Base-by-base conservation (phyloP, 805 yeast genomes). In the Cyberlindnera nakhonratchasimensis region DNA sequence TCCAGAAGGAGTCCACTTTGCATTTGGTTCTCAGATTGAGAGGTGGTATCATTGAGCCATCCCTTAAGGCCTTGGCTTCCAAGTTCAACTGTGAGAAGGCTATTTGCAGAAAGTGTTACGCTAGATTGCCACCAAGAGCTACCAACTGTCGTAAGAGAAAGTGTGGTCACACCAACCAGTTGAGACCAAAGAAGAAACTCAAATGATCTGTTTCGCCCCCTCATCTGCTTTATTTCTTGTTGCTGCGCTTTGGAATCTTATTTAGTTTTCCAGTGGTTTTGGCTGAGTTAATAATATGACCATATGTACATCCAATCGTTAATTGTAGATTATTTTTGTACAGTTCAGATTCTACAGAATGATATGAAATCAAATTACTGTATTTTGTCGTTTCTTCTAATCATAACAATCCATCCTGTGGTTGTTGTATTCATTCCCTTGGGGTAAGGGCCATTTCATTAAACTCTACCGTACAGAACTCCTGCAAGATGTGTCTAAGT, bases 141-240 rank as follows among this genome's bases (percentile, higher is more conserved):
- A 93, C 98, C 77, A 93, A 93, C 96, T 93, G 99, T 85, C 89
- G 99, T 82, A 93, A 93, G 98, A 89, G 97, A 88, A 93, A 93
- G 85, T 93, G 99, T 79, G 99, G 99, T 70, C 99, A 93, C 95
- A 81, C 96, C 73, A 93, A 93, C 84, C 99, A 93, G 82, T 87
- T 93, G 77, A 89, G 99, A 82, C 98, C 98, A 78, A 93, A 91
- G 95, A 91, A 91, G 95, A 91, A 91, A 90, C 82, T 88, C 73
- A 89, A 90, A 82, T 90, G 77, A 75, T 71, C 75, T 68, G 64
- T 67, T 70, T 70, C 69, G 63, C 65, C 46, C 55, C 49, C 28
- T 44, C 32, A 36, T 29, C 40, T 42, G 32, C 46, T 43, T 39
- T 41, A 38, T 40, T 47, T 38, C 40, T 39, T 36, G 22, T 18